Conservation (phyloP, 139 green algal genomes). For the Chlorella ohadii region DNA sequence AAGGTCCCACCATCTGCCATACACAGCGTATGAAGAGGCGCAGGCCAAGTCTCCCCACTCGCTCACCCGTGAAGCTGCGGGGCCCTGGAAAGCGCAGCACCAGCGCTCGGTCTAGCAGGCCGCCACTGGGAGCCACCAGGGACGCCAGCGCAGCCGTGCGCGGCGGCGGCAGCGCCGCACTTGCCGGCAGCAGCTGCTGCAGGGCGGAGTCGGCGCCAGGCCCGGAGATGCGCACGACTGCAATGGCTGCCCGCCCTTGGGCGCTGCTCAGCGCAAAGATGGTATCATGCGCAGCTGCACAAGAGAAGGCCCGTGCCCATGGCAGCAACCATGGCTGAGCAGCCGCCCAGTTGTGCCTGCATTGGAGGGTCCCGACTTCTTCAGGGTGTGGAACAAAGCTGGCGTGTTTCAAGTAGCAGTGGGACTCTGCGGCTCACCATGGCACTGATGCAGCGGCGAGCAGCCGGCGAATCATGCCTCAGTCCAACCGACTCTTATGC, state of each 20-base stretch:
- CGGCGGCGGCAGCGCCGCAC: slow-evolving; percentile 5
- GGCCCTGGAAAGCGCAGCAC: slow-evolving; percentile 57
- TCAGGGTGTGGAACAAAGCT: no score
- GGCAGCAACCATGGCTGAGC: no score
- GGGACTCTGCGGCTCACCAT: no score
- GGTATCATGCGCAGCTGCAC: slow-evolving; percentile 34
- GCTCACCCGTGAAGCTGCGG: slow-evolving; percentile 59
- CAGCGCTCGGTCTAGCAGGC: slow-evolving; percentile 53
- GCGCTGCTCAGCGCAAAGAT: slow-evolving; percentile 59
- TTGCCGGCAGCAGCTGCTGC: slow-evolving; percentile 14
- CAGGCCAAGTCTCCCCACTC: neutral
- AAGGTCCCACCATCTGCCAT: no score
- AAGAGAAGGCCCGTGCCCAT: no score
- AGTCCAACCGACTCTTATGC: no score
- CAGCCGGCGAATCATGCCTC: no score
- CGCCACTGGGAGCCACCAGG: slow-evolving; percentile 34
- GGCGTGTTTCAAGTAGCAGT: no score
- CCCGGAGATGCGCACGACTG: slow-evolving; percentile 60
- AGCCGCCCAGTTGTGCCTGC: no score
- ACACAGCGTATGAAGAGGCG: no score
- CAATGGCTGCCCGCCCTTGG: slow-evolving; percentile 46
- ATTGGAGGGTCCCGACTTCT: no score
- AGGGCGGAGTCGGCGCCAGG: slow-evolving; percentile 37
- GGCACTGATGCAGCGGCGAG: no score
- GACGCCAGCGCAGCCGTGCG: slow-evolving; percentile 18